Conservation (phyloP, 371 early-diverging fungal genomes). For the Haplosporangium sp. region DNA sequence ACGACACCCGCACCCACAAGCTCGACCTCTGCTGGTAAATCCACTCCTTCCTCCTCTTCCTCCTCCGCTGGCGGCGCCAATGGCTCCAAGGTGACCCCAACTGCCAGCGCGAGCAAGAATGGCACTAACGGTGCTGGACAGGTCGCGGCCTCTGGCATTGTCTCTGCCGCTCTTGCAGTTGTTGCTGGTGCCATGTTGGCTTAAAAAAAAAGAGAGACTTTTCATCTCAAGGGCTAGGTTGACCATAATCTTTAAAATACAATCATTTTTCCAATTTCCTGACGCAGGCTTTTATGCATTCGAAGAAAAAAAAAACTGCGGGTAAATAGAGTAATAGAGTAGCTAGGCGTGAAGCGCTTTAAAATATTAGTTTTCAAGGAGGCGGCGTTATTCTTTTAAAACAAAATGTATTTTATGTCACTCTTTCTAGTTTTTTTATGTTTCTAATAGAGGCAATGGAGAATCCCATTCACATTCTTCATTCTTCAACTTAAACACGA, state of each 20-base stretch:
- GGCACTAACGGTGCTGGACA: neutral
- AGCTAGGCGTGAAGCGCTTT: too few species aligned
- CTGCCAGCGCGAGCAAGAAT: neutral
- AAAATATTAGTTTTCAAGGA: neutral
- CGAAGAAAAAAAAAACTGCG: neutral
- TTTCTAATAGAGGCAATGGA: too few species aligned
- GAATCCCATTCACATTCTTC: neutral
- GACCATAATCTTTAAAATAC: neutral
- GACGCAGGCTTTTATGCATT: neutral
- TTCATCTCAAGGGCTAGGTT: neutral
- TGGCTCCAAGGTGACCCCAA: slow-evolving; percentile 2
- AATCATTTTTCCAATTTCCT: neutral
- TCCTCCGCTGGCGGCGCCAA: neutral
- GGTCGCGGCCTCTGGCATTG: slow-evolving; percentile 11
- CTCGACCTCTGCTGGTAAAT: neutral
- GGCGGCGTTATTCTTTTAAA: too few species aligned
- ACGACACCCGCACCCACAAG: slow-evolving; percentile 1
- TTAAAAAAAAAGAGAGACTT: slow-evolving; percentile 8
- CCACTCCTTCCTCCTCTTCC: neutral
- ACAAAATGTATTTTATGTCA: too few species aligned
- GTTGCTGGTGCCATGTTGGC: slow-evolving; percentile 36
- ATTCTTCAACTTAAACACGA: slow-evolving; percentile 16
- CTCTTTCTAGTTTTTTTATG: neutral
- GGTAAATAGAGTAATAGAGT: neutral
- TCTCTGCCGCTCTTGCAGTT: too few species aligned